Percentiles rank a stretch among this genome's conserved stretches.
phyloP scores from a whole-genome alignment of 139 green algal species.

The Micromonas pusilla region DNA sequence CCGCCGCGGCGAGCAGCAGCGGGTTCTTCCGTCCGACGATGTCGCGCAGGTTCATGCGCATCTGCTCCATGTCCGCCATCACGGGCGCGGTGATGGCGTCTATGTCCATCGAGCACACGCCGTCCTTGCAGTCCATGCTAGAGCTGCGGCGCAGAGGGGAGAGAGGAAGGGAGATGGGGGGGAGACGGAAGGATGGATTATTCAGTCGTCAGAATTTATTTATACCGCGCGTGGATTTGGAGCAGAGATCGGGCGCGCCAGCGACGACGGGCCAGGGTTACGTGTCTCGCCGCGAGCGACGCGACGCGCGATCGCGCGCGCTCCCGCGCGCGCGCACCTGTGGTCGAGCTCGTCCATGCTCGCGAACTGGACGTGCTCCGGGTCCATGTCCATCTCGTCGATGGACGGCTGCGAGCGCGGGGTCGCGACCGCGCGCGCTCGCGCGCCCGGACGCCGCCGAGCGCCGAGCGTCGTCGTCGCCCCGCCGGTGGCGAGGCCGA shows the following conservation, averaged over 20 bases:
- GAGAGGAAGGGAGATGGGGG: not conserved
- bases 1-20: constrained; percentile 87
- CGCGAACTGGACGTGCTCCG: not conserved
- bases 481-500: too few species aligned
- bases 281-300: not conserved
- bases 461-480: too few species aligned
- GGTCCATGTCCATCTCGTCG: not conserved
- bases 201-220: not conserved
- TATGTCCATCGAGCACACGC: not conserved
- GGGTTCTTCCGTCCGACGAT: constrained; percentile 86
- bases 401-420: not conserved
- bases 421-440: too few species aligned
- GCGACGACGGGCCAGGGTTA: too few species aligned
- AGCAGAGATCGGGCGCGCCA: too few species aligned
- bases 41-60: constrained; percentile 72
- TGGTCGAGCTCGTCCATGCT: not conserved
- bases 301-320: not conserved
- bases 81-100: constrained; percentile 15
- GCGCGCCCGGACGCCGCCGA: not conserved
- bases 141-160: not conserved
- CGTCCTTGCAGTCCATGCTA: not conserved
- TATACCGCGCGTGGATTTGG: too few species aligned
- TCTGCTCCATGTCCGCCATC: constrained; percentile 64
- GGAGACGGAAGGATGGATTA: not conserved
- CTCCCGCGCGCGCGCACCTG: not conserved